Evolutionary conservation across 768 basidiomycete genomes (phyloP).

Genomic region (Termitomyces eurrhizus): DNA sequence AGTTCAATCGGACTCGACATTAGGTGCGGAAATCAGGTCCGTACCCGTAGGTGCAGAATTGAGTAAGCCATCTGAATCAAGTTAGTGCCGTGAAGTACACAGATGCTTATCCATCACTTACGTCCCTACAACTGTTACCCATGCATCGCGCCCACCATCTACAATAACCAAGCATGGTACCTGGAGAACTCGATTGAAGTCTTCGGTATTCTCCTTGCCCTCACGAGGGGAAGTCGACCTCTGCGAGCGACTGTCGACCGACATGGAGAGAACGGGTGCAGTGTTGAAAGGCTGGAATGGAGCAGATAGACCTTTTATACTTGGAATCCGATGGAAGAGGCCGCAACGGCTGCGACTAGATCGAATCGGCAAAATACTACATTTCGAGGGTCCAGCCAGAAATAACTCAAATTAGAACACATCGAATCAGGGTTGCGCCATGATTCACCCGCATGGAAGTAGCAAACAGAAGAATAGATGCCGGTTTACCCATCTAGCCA

Average conservation of each 20-base stretch:
- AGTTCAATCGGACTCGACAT: constrained; percentile 17
- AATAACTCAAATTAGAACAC: constrained; percentile 3
- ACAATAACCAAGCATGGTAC: neutral
- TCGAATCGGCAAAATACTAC: neutral
- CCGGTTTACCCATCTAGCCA: neutral
- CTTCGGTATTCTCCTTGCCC: neutral
- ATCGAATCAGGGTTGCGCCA: constrained; percentile 3
- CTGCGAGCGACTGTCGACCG: constrained; percentile 6
- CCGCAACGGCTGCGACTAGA: constrained; percentile 3
- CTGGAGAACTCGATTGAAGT: neutral
- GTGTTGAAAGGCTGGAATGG: neutral
- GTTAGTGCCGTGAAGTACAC: neutral
- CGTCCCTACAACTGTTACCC: constrained; percentile 42
- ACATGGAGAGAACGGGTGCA: neutral
- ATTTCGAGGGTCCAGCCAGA: constrained; percentile 1
- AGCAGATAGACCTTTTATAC: constrained; percentile 3
- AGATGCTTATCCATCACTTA: constrained; percentile 22
- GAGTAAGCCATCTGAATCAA: constrained; percentile 33
- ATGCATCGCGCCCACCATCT: constrained; percentile 38
- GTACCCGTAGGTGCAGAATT: constrained; percentile 46
- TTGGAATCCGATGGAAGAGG: constrained; percentile 3
- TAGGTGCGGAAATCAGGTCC: constrained; percentile 1
- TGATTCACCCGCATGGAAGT: constrained; percentile 9
- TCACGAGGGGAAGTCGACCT: neutral
- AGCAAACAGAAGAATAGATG: neutral